A percentile compares a stretch with the other conserved stretches of the same genome.
These are phyloP conservation scores for Asterochloris erici DNA, from an alignment of 139 green algal genomes.

Conservation along the genomic window DNA sequence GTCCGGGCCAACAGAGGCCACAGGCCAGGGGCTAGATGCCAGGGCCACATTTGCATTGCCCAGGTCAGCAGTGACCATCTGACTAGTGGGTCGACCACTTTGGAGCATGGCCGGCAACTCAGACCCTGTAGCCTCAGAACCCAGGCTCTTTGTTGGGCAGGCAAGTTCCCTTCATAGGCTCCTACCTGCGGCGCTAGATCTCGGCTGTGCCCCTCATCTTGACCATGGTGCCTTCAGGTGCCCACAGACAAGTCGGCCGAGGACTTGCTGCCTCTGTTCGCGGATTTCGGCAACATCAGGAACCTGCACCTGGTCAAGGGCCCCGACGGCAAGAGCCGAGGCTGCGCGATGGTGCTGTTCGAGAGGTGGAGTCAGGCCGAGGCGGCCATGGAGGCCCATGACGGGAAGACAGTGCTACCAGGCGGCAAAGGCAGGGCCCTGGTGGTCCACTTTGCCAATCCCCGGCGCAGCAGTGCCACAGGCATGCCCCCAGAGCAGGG, in stretches of 20 bases:
- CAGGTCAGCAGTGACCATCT: too few relatives aligned
- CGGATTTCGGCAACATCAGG: constrained; percentile 63
- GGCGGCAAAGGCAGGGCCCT: constrained; percentile 49
- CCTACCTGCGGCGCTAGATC: background rate
- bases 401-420: constrained; percentile 52
- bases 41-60: too few relatives aligned
- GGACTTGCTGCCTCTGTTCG: constrained; percentile 69
- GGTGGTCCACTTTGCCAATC: constrained; percentile 82
- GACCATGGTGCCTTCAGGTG: constrained; percentile 14
- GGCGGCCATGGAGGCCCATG: constrained; percentile 57
- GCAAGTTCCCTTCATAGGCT: background rate
- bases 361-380: constrained; percentile 56
- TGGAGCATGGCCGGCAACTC: background rate
- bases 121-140: constrained; percentile 29
- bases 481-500: constrained; percentile 48
- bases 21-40: too few relatives aligned
- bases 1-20: too few relatives aligned
- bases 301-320: constrained; percentile 63
- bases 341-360: constrained; percentile 84
- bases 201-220: background rate
- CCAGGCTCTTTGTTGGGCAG: constrained; percentile 66
- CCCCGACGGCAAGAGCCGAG: constrained; percentile 62
- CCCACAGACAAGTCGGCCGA: constrained; percentile 53
- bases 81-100: too few relatives aligned
- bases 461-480: constrained; percentile 38